Evolutionary conservation across 208 protist species (phyloP).

Genomic region (Phytomonas sp.): DNA sequence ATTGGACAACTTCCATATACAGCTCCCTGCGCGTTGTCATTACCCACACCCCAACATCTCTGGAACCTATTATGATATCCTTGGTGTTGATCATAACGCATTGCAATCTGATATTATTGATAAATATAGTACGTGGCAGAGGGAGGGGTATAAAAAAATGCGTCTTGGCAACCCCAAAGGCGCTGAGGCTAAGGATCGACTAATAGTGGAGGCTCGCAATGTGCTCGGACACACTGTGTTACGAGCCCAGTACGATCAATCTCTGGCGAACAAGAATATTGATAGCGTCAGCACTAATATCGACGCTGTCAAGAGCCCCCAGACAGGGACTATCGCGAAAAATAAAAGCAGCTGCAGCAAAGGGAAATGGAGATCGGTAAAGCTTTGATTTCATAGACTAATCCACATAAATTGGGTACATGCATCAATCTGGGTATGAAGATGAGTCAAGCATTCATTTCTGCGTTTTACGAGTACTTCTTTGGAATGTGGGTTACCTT

Average conservation of each 20-base stretch:
- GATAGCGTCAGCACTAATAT: not conserved
- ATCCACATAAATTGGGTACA: not conserved
- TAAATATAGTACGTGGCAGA: constrained; percentile 55
- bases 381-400: not conserved
- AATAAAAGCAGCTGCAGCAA: not conserved
- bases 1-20: constrained; percentile 30
- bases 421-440: not conserved
- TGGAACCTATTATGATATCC: constrained; percentile 84
- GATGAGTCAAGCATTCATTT: not conserved
- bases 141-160: constrained; percentile 52
- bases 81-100: constrained; percentile 37
- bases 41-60: constrained; percentile 57
- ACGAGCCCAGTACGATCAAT: constrained; percentile 56
- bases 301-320: not conserved
- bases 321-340: not conserved
- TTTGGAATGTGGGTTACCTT: not conserved
- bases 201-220: constrained; percentile 79
- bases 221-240: constrained; percentile 56
- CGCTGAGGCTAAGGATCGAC: constrained; percentile 52
- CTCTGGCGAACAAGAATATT: not conserved
- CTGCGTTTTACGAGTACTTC: not conserved
- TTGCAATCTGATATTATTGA: constrained; percentile 38
- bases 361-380: not conserved
- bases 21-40: constrained; percentile 62
- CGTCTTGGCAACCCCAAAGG: constrained; percentile 33